Conservation (phyloP, 768 basidiomycete genomes). For the Leccinum incarnatum region DNA sequence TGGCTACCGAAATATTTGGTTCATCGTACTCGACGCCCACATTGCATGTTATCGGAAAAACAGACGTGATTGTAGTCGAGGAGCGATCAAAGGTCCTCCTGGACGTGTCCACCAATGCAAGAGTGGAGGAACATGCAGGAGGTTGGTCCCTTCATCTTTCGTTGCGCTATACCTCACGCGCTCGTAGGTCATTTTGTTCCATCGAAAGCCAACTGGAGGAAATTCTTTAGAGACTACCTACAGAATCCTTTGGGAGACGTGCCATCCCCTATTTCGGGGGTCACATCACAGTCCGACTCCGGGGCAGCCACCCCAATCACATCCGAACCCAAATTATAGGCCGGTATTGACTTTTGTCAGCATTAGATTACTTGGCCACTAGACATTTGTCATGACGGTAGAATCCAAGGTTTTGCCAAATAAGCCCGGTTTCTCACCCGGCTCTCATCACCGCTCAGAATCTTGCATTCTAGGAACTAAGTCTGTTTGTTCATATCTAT, state of each 20-base stretch:
- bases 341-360: neutral
- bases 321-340: conserved; percentile 8
- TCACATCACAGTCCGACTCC: conserved; percentile 39
- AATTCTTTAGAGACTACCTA: conserved; percentile 69
- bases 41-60: conserved; percentile 74
- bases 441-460: neutral
- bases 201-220: conserved; percentile 70
- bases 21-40: conserved; percentile 65
- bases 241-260: conserved; percentile 46
- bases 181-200: conserved; percentile 78
- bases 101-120: conserved; percentile 48
- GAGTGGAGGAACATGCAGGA: conserved; percentile 77
- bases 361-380: conserved; percentile 5
- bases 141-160: conserved; percentile 46
- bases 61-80: conserved; percentile 69
- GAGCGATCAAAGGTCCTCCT: conserved; percentile 64
- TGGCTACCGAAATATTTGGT: conserved; percentile 49
- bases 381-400: neutral
- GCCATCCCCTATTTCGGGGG: conserved; percentile 41
- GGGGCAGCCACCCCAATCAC: conserved; percentile 46
- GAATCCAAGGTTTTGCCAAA: neutral
- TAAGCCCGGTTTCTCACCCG: neutral
- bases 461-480: neutral
- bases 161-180: neutral
- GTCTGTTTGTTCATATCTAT: neutral